phyloP scores from a whole-genome alignment of 1,139 yeast species.

The Nakaseomyces bracarensis region DNA sequence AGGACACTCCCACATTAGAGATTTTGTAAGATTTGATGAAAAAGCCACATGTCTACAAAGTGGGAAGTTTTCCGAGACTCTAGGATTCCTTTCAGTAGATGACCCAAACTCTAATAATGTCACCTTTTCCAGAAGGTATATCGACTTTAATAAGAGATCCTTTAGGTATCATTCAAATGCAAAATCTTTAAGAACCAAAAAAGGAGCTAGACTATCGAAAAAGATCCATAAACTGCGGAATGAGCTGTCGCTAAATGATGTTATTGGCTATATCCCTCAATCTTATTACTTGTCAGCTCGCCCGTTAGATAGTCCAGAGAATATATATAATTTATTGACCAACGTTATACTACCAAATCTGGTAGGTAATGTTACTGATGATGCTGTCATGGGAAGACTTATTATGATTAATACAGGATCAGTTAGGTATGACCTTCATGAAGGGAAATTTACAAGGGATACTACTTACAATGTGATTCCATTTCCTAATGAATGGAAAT shows the following conservation, averaged over 20 bases:
- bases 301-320: slow-evolving; percentile 52
- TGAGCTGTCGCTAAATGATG: slow-evolving; percentile 46
- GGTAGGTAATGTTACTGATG: slow-evolving; percentile 19
- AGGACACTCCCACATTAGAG: slow-evolving; percentile 91
- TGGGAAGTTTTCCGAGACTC: slow-evolving; percentile 87
- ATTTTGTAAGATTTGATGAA: slow-evolving; percentile 61
- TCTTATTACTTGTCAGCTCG: slow-evolving; percentile 65
- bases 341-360: slow-evolving; percentile 54
- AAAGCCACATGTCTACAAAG: slow-evolving; percentile 73
- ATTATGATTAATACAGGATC: slow-evolving; percentile 82
- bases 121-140: slow-evolving; percentile 51
- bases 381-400: slow-evolving; percentile 35
- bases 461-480: slow-evolving; percentile 82
- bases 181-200: slow-evolving; percentile 8
- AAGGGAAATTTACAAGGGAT: slow-evolving; percentile 78
- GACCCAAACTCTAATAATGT: slow-evolving; percentile 25
- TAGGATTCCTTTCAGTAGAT: slow-evolving; percentile 72
- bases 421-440: slow-evolving; percentile 76
- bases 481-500: slow-evolving; percentile 67
- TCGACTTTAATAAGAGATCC: slow-evolving; percentile 71
- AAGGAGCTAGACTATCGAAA: slow-evolving; percentile 45
- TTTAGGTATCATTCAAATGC: slow-evolving; percentile 52
- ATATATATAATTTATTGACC: slow-evolving; percentile 53
- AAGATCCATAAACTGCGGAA: slow-evolving; percentile 41
- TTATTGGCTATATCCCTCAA: slow-evolving; percentile 56